Base-by-base conservation (phyloP, 2,329 filamentous ascomycete species). In the Juglanconis sp. region DNA sequence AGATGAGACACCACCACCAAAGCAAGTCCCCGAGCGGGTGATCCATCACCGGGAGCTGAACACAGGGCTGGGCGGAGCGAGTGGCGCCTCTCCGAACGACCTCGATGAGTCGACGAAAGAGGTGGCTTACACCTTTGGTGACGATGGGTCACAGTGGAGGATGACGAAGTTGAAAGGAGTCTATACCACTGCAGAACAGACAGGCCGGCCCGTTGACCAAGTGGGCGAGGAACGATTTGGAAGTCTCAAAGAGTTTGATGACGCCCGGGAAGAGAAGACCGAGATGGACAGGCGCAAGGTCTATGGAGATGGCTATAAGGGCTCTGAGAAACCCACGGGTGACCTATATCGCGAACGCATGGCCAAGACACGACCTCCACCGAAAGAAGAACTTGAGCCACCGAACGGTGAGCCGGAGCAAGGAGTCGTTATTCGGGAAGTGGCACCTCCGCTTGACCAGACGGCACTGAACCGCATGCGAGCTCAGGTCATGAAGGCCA, bases 401-500 rank as follows among this genome's bases (percentile, higher is more conserved):
- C 65, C 72, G 35, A 65, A 72, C 17, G 60, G 74, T 59, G 60
- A 70, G 62, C 76, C 74, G 1, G 70, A 74, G 17, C 87, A 91
- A 68, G 85, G 85, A 13, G 73, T 81, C 38, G 69, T 83, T 30
- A 81, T 91, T 3, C 82, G 87, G n/a, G 77, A 81, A 38, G 47
- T 70, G 74, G 53, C 75, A 77, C 32, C 71, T 79, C 77, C 81
- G 17, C 76, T 96, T 24, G 90, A 96, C 67, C 87, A 90, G 69
- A 95, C 91, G 0, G 80, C 87, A 0, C 79, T 99, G 58, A 99
- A 99, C 74, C 87, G 91, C 63, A 83, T 99, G 53, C 93, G 94
- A 65, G 95, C 95, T 0, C 90, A 95, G 69, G 88, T 98, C 80
- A 94, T 99, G 89, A 97, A 96, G 72, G 95, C 95, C 4, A 96